Evolutionary conservation across 441 rosid genomes (phyloP).

Genomic region (Pelargonium myrrhifolium): DNA sequence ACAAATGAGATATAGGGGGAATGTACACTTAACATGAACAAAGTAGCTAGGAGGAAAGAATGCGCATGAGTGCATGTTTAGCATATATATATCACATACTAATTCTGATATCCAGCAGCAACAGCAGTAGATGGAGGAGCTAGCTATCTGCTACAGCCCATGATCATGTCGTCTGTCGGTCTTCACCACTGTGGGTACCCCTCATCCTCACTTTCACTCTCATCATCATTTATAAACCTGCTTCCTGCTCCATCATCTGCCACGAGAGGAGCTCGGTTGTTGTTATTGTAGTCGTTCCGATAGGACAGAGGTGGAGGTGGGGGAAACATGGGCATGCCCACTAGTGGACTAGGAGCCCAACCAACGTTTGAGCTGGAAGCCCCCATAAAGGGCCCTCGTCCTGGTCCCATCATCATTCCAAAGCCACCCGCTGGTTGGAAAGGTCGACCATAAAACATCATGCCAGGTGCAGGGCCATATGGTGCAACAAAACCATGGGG

Average conservation of each 20-base stretch:
- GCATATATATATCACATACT: no score
- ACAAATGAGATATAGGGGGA: no score
- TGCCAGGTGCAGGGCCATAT: conserved; percentile 71
- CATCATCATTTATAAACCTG: conserved; percentile 49
- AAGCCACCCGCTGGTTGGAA: conserved; percentile 78
- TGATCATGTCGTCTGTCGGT: no score
- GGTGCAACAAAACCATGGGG: conserved; percentile 56
- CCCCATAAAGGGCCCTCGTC: conserved; percentile 75
- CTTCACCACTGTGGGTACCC: conserved; percentile 23
- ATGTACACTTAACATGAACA: no score
- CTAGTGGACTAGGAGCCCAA: conserved; percentile 55
- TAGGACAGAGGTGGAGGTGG: conserved; percentile 33
- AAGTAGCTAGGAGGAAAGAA: no score
- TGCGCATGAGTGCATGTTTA: no score
- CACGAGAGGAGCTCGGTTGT: conserved; percentile 33
- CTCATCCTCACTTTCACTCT: conserved; percentile 83
- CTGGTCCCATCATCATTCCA: conserved; percentile 92
- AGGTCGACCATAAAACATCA: conserved; percentile 96
- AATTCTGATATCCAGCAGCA: no score
- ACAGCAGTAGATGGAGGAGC: no score
- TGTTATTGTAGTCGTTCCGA: conserved; percentile 21
- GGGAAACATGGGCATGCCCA: conserved; percentile 40
- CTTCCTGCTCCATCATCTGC: conserved; percentile 35
- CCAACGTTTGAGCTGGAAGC: conserved; percentile 39
- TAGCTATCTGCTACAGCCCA: no score